Base-by-base conservation (phyloP, 768 basidiomycete species). In the Serendipita sp. region DNA sequence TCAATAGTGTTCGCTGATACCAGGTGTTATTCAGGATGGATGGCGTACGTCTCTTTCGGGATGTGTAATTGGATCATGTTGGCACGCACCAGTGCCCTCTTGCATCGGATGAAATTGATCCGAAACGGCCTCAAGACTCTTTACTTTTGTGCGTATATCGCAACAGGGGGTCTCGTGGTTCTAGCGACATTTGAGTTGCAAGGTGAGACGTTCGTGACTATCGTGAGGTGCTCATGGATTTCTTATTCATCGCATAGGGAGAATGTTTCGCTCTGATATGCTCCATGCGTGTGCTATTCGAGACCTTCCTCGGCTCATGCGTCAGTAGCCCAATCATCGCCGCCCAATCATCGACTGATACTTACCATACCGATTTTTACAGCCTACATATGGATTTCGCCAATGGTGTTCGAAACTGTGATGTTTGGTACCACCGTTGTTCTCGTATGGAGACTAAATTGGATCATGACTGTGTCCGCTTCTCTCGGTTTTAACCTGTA, bases 21-120 rank as follows among this genome's bases (percentile, higher is more conserved):
- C 20, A 17, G n/a, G 9, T 28, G 7, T 20, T n/a, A 17, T 28
- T 48, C 48, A 31, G 53, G 24, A 5, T 28, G 17, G 17, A 24
- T n/a, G 3, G 53, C 53, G 11, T 31, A 20, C 17, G 31, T 58
- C 3, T 58, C 24, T 9, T 58, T 58, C n/a, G 53, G 22, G 31
- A 58, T 58, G 53, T 58, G 24, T 31, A 58, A 58, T 31, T 58
- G 53, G 53, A 58, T 58, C 31, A 9, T 58, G 4, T 31, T 58
- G 22, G 53, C 53, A n/a, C 53, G 53, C 4, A 58, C 53, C 22
- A 58, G 28, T 22, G 53, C 53, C 4, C 30, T 58, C 20, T 31
- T 58, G 22, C 11, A 31, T 11, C 11, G 31, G 28, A 28, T n/a
- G 30, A 22, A 31, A 9, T 28, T 22, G 4, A 5, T 58, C 17